phyloP scores from a whole-genome alignment of 352 stramenopile genomes.

The Globisporangium barbulae region DNA sequence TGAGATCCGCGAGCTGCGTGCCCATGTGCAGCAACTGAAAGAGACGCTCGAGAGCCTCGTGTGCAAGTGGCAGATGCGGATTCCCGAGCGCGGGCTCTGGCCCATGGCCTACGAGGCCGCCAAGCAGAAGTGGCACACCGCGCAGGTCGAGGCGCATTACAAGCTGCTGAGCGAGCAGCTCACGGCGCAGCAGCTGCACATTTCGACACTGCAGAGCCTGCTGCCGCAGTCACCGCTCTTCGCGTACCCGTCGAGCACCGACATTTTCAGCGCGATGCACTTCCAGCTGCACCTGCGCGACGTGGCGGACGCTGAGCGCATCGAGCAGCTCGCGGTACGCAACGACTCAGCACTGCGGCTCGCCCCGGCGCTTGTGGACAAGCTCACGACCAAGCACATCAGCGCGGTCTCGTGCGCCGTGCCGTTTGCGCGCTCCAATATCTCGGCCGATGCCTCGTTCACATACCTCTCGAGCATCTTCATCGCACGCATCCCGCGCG shows the following conservation, averaged over 20 bases:
- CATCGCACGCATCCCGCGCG: conserved; percentile 34
- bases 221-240: conserved; percentile 10
- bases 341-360: conserved; percentile 28
- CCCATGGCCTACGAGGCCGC: conserved; percentile 1
- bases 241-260: not conserved
- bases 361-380: conserved; percentile 30
- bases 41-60: not conserved
- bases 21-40: conserved; percentile 2
- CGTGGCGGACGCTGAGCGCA: conserved; percentile 18
- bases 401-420: conserved; percentile 20
- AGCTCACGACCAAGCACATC: conserved; percentile 34
- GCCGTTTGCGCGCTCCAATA: conserved; percentile 49
- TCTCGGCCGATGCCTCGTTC: conserved; percentile 42
- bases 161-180: conserved; percentile 6
- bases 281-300: conserved; percentile 5
- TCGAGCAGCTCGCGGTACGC: conserved; percentile 29
- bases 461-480: conserved; percentile 54
- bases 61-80: not conserved
- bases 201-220: conserved; percentile 13
- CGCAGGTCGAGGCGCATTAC: conserved; percentile 9
- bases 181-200: conserved; percentile 12
- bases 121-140: conserved; percentile 10
- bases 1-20: conserved; percentile 9
- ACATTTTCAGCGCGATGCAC: conserved; percentile 9
- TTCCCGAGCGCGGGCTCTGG: not conserved